phyloP scores from a whole-genome alignment of 1,284 basidiomycete genomes.

The Phellinidium pouzarii region DNA sequence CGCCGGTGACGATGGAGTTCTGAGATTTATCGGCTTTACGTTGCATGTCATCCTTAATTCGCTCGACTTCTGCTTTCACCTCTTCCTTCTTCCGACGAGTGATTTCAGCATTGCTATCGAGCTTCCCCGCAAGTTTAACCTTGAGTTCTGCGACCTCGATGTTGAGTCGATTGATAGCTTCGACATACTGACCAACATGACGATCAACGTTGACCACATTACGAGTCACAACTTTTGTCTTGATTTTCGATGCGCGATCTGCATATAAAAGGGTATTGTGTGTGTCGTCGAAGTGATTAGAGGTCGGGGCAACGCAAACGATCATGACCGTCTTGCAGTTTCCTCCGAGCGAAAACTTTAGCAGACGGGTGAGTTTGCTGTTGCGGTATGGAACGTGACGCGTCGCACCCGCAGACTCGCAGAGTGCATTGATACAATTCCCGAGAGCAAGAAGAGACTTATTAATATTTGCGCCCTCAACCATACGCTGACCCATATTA shows the following conservation, averaged over 20 bases:
- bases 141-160: conserved; percentile 82
- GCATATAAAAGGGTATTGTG: conserved; percentile 96
- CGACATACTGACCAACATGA: conserved; percentile 89
- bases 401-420: conserved; percentile 76
- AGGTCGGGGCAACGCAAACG: conserved; percentile 92
- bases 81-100: conserved; percentile 59
- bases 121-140: conserved; percentile 69
- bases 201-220: conserved; percentile 92
- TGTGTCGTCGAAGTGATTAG: conserved; percentile 93
- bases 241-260: conserved; percentile 94
- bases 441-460: conserved; percentile 92
- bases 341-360: conserved; percentile 94
- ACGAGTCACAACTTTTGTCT: conserved; percentile 87
- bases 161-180: conserved; percentile 87
- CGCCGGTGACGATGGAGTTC: conserved; percentile 70
- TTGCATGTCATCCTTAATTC: conserved; percentile 64
- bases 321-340: conserved; percentile 99
- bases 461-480: conserved; percentile 97
- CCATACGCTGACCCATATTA: conserved; percentile 96
- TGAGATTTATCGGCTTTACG: conserved; percentile 62
- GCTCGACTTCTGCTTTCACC: conserved; percentile 60
- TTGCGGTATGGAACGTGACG: conserved; percentile 94
- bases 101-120: conserved; percentile 54
- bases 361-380: conserved; percentile 90
- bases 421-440: conserved; percentile 95